Percentiles rank a stretch among this genome's conserved stretches.
Evolutionary conservation across 2,329 filamentous ascomycete genomes (phyloP).

Genomic region (Arthroderma sp.): DNA sequence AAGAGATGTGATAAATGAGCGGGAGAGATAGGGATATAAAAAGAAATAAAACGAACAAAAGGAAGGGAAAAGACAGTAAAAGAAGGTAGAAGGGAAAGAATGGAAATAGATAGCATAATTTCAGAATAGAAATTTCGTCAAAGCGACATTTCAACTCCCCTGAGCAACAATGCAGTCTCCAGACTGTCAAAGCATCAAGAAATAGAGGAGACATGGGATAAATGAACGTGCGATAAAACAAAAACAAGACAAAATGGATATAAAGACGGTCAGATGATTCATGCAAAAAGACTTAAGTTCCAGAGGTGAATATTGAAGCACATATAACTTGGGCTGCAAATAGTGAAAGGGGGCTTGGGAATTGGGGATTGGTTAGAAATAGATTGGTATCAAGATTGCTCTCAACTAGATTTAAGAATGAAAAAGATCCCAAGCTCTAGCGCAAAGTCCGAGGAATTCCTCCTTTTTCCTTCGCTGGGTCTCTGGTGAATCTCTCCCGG

Average conservation of each 20-base stretch:
- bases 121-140: too few species aligned
- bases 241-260: too few species aligned
- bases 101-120: too few species aligned
- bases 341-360: neutral
- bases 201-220: too few species aligned
- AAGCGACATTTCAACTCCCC: too few species aligned
- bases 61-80: neutral
- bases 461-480: constrained; percentile 78
- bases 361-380: neutral
- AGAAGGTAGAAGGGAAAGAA: neutral
- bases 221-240: too few species aligned
- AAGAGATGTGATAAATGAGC: neutral
- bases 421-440: constrained; percentile 90
- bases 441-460: constrained; percentile 76
- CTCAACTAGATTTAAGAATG: constrained; percentile 52
- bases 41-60: neutral
- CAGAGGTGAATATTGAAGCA: too few species aligned
- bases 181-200: too few species aligned
- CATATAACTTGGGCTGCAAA: neutral
- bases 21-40: neutral
- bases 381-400: neutral
- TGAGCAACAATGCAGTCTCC: too few species aligned
- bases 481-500: constrained; percentile 70
- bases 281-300: too few species aligned
- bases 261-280: too few species aligned